Evolutionary conservation across 73 alveolate species (phyloP).

Genomic region (Tetrahymena malaccensis): DNA sequence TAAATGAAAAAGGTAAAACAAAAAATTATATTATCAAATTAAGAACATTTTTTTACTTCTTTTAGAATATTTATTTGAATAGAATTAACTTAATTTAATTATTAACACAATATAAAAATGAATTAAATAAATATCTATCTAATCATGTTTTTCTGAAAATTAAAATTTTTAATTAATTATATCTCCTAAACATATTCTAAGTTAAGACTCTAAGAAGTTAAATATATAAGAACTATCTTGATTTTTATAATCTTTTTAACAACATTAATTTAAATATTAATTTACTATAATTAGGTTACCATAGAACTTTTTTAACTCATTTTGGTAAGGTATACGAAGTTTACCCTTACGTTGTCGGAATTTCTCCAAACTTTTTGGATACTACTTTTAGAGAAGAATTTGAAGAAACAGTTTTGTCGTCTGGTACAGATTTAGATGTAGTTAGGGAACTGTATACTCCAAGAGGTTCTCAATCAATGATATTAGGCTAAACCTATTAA

Average conservation of each 20-base stretch:
- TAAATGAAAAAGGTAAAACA: conserved; percentile 1
- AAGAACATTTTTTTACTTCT: neutral
- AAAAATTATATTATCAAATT: neutral
- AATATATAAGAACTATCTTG: no score
- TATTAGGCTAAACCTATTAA: conserved; percentile 33
- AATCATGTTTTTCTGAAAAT: no score
- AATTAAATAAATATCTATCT: no score
- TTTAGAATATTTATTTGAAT: no score
- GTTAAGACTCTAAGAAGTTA: no score
- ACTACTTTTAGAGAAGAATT: conserved; percentile 26
- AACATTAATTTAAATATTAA: neutral
- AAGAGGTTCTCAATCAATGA: conserved; percentile 58
- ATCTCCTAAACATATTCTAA: no score
- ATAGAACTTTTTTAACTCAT: conserved; percentile 3
- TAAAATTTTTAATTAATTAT: no score
- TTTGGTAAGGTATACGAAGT: conserved; percentile 20
- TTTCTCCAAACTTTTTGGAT: conserved; percentile 40
- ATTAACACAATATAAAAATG: no score
- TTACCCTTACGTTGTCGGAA: conserved; percentile 40
- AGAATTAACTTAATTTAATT: no score
- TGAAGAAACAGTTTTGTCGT: conserved; percentile 3
- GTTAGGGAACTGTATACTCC: conserved; percentile 62
- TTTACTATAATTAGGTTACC: neutral
- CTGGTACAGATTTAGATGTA: conserved; percentile 29
- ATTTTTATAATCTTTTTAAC: no score